Conservation (phyloP, 805 yeast species). For the Candida saitoana region DNA sequence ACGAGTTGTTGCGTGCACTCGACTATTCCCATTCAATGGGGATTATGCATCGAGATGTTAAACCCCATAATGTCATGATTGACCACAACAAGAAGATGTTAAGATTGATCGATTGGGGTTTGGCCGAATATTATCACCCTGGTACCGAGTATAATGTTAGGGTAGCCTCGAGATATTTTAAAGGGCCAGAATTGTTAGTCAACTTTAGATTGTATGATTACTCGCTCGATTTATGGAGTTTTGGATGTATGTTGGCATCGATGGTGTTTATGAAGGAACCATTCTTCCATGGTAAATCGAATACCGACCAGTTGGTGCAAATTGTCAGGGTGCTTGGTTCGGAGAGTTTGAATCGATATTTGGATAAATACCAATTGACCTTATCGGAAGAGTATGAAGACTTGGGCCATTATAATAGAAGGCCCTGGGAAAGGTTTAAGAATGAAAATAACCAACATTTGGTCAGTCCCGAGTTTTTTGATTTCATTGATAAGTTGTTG, state of each 20-base stretch:
- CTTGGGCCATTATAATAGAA: conserved; percentile 65
- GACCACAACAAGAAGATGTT: conserved; percentile 69
- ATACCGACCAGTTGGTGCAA: conserved; percentile 86
- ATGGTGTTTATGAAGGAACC: conserved; percentile 89
- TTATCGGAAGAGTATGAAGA: conserved; percentile 75
- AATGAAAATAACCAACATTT: conserved; percentile 66
- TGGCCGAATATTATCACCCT: conserved; percentile 90
- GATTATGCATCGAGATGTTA: conserved; percentile 73
- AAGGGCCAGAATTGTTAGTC: conserved; percentile 88
- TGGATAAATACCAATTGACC: conserved; percentile 65
- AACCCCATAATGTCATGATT: conserved; percentile 94
- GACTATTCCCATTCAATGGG: conserved; percentile 93
- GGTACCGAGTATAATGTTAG: conserved; percentile 88
- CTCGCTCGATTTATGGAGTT: conserved; percentile 89
- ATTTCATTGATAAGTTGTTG: conserved; percentile 73
- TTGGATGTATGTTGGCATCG: conserved; percentile 90
- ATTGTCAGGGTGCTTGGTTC: conserved; percentile 87
- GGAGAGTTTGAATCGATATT: conserved; percentile 65
- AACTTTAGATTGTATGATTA: conserved; percentile 87
- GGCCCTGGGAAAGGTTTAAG: conserved; percentile 80
- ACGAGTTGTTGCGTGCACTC: conserved; percentile 73
- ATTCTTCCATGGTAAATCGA: conserved; percentile 85
- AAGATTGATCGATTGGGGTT: conserved; percentile 91
- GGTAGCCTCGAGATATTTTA: conserved; percentile 88
- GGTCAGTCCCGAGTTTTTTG: conserved; percentile 64